phyloP scores from a whole-genome alignment of 495 filamentous ascomycete species.

The Tuber magnatum region DNA sequence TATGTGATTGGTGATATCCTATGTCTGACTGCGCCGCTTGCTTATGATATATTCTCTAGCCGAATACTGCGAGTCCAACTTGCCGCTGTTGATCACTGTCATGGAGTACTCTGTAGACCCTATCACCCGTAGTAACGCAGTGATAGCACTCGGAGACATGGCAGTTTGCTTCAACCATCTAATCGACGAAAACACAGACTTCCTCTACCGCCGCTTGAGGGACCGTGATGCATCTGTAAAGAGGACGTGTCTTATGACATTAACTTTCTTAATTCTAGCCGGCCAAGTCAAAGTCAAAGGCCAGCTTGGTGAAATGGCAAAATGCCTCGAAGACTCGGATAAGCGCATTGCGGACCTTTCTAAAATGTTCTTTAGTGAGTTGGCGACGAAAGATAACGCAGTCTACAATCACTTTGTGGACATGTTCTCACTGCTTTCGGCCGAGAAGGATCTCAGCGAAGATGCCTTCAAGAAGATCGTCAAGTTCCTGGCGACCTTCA shows the following conservation, averaged over 20 bases:
- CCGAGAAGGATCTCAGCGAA: conserved; percentile 73
- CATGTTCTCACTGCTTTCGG: conserved; percentile 90
- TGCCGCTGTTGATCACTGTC: conserved; percentile 92
- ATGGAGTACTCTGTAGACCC: conserved; percentile 87
- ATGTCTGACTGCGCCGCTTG: background rate
- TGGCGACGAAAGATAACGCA: conserved; percentile 95
- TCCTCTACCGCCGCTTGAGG: conserved; percentile 85
- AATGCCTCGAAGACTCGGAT: conserved; percentile 91
- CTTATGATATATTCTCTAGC: conserved; percentile 34
- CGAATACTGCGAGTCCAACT: conserved; percentile 89
- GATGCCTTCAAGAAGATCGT: conserved; percentile 75
- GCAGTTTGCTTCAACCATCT: conserved; percentile 99
- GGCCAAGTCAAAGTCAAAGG: conserved; percentile 99
- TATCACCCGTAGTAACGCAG: conserved; percentile 86
- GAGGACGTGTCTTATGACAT: conserved; percentile 94
- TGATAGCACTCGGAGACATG: conserved; percentile 97
- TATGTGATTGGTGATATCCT: conserved; percentile 4
- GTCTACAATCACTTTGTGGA: conserved; percentile 99
- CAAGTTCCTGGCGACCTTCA: conserved; percentile 86
- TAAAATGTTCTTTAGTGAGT: conserved; percentile 96
- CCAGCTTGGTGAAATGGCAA: conserved; percentile 98
- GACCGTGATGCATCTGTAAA: conserved; percentile 86
- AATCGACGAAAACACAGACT: conserved; percentile 98
- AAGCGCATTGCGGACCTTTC: conserved; percentile 87
- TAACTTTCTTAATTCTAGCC: conserved; percentile 94